Conservation (phyloP, 163 green algal species). For the Chlorella variabilis region DNA sequence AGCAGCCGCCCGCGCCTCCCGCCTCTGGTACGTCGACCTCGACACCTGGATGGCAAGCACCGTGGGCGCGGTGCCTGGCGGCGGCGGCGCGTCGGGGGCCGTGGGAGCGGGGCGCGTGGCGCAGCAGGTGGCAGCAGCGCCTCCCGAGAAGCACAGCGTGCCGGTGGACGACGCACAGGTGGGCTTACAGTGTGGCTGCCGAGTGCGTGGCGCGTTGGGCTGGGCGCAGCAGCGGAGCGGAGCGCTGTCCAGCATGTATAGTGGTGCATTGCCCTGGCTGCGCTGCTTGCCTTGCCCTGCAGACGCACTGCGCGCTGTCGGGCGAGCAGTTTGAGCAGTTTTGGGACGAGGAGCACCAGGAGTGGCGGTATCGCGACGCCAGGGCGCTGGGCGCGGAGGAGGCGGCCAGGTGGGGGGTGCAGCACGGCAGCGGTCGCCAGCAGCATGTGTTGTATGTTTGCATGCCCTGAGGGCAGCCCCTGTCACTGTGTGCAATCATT, state of each 20-base stretch:
- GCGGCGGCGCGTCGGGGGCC: neutral
- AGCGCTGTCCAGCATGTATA: too few relatives aligned
- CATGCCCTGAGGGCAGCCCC: too few relatives aligned
- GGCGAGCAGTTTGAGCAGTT: constrained; percentile 77
- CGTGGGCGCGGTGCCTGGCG: constrained; percentile 25
- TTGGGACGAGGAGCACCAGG: constrained; percentile 67
- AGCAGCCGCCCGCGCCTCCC: constrained; percentile 20
- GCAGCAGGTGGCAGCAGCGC: constrained; percentile 6
- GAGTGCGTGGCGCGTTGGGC: neutral
- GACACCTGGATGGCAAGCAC: constrained; percentile 69
- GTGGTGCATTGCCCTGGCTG: too few relatives aligned
- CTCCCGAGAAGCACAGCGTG: constrained; percentile 42
- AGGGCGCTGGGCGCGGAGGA: constrained; percentile 47
- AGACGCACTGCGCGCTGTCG: constrained; percentile 68
- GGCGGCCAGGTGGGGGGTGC: constrained; percentile 38
- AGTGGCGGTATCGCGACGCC: constrained; percentile 67
- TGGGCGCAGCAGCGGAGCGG: neutral
- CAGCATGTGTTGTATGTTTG: neutral
- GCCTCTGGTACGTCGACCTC: constrained; percentile 65
- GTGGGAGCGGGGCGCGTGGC: neutral
- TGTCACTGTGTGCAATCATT: too few relatives aligned
- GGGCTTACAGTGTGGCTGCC: too few relatives aligned
- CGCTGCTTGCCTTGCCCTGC: too few relatives aligned
- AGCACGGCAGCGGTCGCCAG: too few relatives aligned
- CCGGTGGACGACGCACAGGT: constrained; percentile 57